Evolutionary conservation across 1,284 basidiomycete species (phyloP), one percentile per base, ranked within the genome.

Genomic region (Kalmanozyma brasiliensis): DNA sequence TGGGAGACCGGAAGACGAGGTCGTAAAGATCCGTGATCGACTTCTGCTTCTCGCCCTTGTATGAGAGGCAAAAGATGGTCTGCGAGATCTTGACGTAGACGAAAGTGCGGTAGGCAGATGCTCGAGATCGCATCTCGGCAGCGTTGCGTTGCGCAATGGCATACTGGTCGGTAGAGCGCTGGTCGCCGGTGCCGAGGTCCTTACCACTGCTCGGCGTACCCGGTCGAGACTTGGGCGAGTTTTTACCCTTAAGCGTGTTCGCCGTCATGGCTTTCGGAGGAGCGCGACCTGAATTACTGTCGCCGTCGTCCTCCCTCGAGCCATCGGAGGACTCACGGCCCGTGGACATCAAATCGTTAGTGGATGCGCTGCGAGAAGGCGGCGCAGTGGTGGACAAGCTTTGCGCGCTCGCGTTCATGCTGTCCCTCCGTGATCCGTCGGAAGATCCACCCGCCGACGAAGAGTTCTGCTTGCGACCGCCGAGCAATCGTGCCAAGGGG

Each of bases 1-100:
- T 77, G 4, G 86, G 86, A 13, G 84, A 84, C 41, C 83, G 80
- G 78, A 86, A 84, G 30, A 84, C 84, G 55, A 87, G 83, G 62
- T 87, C 86, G 71, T 85, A 86, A 29, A 86, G 76, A 57, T 87
- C 84, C 3, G 84, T 84, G 46, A 85, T 78, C 23, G 83, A 83
- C 74, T 84, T 85, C 23, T 84, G 78, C 57, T 82, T 84, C 46
- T 86, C 85, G 48, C 85, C 85, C 70, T 86, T 87, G 82, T 85
- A 87, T 42, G 75, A 79, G 23, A 73, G 43, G 35, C 66, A 73
- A 20, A 78, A 65, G 41, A 83, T 85, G 5, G 80, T 91, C 87
- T 90, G 89, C 8, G 89, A 87, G 46, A 97, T 87, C 73, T 87
- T 86, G 58, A 96, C 90, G 52, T 88, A 86, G 36, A 95, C 87